Evolutionary conservation across 1,284 basidiomycete genomes (phyloP).

Genomic region (Termitomyces sp.): DNA sequence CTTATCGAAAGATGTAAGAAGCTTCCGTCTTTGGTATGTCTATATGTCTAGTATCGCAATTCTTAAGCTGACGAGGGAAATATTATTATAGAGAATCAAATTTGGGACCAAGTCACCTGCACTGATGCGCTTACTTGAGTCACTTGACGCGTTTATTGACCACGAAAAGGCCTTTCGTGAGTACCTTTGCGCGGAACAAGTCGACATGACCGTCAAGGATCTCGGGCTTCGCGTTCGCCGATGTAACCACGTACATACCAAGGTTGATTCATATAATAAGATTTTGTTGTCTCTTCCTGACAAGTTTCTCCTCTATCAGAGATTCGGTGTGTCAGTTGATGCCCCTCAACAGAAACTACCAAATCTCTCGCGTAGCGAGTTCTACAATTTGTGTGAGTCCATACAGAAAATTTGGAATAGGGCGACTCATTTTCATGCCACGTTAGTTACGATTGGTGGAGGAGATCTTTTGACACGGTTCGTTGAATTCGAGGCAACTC

Average conservation of each 20-base stretch:
- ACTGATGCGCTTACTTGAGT: conserved; percentile 29
- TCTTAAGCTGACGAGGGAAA: not conserved
- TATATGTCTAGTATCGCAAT: not conserved
- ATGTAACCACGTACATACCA: conserved; percentile 28
- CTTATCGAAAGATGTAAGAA: conserved; percentile 28
- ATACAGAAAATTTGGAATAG: not conserved
- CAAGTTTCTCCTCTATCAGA: conserved; percentile 18
- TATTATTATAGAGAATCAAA: conserved; percentile 10
- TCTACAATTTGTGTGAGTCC: conserved; percentile 33
- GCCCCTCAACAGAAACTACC: conserved; percentile 25
- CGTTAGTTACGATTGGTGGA: conserved; percentile 22
- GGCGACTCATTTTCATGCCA: not conserved
- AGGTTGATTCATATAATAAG: conserved; percentile 20
- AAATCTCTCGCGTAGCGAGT: conserved; percentile 30
- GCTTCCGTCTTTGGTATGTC: conserved; percentile 24
- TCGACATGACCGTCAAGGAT: conserved; percentile 17
- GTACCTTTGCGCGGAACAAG: conserved; percentile 25
- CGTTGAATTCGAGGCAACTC: conserved; percentile 20
- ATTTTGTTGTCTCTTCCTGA: not conserved
- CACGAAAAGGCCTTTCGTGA: conserved; percentile 31
- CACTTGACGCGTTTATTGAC: conserved; percentile 35
- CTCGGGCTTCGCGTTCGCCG: conserved; percentile 25
- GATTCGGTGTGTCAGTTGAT: conserved; percentile 30
- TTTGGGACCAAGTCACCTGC: conserved; percentile 26
- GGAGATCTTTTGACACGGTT: conserved; percentile 22